Conservation (phyloP, 2,329 filamentous ascomycete genomes). For the Helotiales sp. region DNA sequence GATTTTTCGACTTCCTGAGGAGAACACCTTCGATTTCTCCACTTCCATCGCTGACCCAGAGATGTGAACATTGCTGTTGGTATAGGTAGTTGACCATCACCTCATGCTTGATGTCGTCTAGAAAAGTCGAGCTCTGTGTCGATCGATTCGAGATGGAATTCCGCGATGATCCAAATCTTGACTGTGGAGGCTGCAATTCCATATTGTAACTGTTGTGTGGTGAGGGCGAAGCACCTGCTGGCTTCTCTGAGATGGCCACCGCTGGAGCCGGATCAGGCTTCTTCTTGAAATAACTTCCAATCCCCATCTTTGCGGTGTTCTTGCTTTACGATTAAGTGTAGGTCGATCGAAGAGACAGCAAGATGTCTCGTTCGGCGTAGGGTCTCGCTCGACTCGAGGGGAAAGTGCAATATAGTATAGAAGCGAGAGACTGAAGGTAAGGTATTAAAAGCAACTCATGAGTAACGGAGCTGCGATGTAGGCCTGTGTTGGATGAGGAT, state of each 20-base stretch:
- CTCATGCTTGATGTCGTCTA: conserved; percentile 76
- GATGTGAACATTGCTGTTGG: conserved; percentile 72
- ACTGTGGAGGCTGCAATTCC: conserved; percentile 50
- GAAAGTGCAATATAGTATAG: neutral
- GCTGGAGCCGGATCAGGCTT: conserved; percentile 37
- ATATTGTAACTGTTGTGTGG: conserved; percentile 41
- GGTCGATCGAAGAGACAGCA: conserved; percentile 19
- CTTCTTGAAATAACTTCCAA: conserved; percentile 63
- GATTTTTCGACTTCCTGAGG: conserved; percentile 64
- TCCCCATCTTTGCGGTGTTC: conserved; percentile 50
- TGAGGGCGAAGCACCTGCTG: conserved; percentile 14
- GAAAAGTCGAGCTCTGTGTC: conserved; percentile 53
- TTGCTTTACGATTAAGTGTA: conserved; percentile 17
- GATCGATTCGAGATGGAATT: conserved; percentile 50
- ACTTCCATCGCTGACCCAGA: conserved; percentile 72
- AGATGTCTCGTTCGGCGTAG: conserved; percentile 19
- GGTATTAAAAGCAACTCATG: conserved; percentile 24
- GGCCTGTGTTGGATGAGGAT: conserved; percentile 9
- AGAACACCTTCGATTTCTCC: conserved; percentile 72
- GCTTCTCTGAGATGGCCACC: conserved; percentile 29
- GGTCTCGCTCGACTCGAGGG: neutral
- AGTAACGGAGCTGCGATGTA: conserved; percentile 14
- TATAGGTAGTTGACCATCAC: conserved; percentile 84
- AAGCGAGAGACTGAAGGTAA: conserved; percentile 32
- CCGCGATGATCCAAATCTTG: conserved; percentile 50